Conservation (phyloP, 225 moss, liverwort and hornwort genomes). For the Sphagnum contortum region DNA sequence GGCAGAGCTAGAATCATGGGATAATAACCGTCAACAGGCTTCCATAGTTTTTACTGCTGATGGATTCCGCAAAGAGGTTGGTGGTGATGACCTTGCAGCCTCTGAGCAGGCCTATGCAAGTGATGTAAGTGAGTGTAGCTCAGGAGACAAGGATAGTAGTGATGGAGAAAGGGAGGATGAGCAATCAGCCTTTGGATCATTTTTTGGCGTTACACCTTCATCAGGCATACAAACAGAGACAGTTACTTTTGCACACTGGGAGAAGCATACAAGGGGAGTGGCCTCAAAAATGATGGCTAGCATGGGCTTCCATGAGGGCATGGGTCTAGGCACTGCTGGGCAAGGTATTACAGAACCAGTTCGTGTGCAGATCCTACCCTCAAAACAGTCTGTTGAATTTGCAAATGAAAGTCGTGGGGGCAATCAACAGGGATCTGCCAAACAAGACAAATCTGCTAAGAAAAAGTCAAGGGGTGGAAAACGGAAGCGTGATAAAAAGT, state of each 20-base stretch:
- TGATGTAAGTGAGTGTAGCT: constrained; percentile 25
- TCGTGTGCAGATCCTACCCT: constrained; percentile 64
- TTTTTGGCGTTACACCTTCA: constrained; percentile 12
- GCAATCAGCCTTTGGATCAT: constrained; percentile 19
- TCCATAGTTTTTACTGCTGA: constrained; percentile 59
- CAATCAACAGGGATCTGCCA: constrained; percentile 5
- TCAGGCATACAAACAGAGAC: constrained; percentile 67
- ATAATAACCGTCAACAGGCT: constrained; percentile 34
- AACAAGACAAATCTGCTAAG: constrained; percentile 19
- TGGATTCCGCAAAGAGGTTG: constrained; percentile 50
- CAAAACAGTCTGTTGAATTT: constrained; percentile 73
- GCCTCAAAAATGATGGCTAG: constrained; percentile 97
- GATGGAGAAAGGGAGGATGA: constrained; percentile 17
- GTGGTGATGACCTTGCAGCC: constrained; percentile 41
- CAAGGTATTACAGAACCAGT: constrained; percentile 85
- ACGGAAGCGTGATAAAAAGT: constrained; percentile 81
- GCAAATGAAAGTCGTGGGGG: constrained; percentile 28
- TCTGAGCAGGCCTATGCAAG: constrained; percentile 60
- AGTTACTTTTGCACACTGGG: constrained; percentile 78
- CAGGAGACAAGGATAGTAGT: constrained; percentile 33
- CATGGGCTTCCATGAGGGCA: constrained; percentile 94
- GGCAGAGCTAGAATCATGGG: constrained; percentile 82
- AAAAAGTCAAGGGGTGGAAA: constrained; percentile 86
- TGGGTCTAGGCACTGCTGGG: constrained; percentile 84
- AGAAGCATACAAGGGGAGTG: constrained; percentile 85